phyloP scores from a whole-genome alignment of 129 eudicot species.

The Arctium minus region DNA sequence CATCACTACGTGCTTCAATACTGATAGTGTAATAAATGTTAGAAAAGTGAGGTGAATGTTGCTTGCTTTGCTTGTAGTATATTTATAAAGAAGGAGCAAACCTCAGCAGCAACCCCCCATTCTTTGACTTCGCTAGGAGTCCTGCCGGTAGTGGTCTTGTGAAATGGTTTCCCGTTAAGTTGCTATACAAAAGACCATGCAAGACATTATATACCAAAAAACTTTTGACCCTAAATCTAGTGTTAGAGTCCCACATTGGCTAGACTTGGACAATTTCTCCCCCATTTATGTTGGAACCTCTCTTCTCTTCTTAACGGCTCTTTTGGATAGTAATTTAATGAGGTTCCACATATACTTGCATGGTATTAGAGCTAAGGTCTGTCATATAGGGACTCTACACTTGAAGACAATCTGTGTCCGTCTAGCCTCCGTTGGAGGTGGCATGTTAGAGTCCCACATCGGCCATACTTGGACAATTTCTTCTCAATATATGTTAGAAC shows the following conservation, averaged over 20 bases:
- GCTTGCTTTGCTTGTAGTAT: neutral
- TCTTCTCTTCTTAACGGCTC: neutral
- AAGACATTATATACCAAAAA: neutral
- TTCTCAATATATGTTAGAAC: neutral
- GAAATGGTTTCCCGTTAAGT: constrained; percentile 29
- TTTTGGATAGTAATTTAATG: neutral
- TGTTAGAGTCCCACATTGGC: neutral
- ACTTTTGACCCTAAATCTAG: neutral
- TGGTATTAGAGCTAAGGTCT: neutral
- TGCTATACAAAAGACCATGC: constrained; percentile 6
- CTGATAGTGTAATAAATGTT: constrained; percentile 17
- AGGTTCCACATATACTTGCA: neutral
- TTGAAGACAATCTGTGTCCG: no score
- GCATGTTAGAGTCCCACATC: neutral
- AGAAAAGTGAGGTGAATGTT: neutral
- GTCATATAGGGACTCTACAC: neutral
- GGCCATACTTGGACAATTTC: neutral
- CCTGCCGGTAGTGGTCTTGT: constrained; percentile 26
- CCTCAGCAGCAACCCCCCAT: constrained; percentile 24
- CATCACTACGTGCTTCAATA: constrained; percentile 23
- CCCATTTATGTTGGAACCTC: neutral
- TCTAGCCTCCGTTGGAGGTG: neutral
- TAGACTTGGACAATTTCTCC: neutral
- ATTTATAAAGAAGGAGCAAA: neutral
- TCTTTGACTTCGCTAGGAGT: constrained; percentile 24